Base-by-base conservation (phyloP, 805 yeast genomes). In the Saturnispora sekii region DNA sequence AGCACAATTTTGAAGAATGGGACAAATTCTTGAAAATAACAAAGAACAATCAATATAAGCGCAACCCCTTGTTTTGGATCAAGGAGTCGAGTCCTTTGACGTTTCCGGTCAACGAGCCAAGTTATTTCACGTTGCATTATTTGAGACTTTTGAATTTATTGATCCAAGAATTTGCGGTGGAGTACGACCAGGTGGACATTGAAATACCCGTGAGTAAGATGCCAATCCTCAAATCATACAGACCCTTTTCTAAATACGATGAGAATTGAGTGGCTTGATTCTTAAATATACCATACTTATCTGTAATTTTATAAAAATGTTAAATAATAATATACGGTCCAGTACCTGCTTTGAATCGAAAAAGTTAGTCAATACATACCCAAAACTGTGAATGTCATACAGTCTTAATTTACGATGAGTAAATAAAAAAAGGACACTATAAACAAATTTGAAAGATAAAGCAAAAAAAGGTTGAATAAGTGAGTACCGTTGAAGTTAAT, bases 21-120 rank as follows among this genome's bases (percentile, higher is more conserved):
- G 46, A 43, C 2, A 53, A 59, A 12, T 55, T 75, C 38, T 49
- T 70, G 30, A 46, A 51, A 7, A 51, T 67, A 12, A 49, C 70
- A 8, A 64, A 54, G 3, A 51, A 57, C 10, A 60, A 54, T 1
- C 49, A 51, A 0, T 49, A 46, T 10, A 39, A 39, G 1, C 48
- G 54, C 2, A 43, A 59, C 17, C 52, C 57, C 2, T 59, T 64
- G 36, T 80, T 67, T 55, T 86, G 95, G 95, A 51, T 85, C 2
- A 69, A 81, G 7, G 77, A 76, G 2, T 55, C 62, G 1, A 79
- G 88, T 1, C 95, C 95, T 0, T 63, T 86, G 35, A 68, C 82
- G 38, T 75, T 72, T 45, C 93, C 93, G 0, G 64, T 82, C 33
- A 73, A 72, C 51, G 88, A 86, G 57, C 78, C 88, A 0, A 75